phyloP scores from a whole-genome alignment of 2,329 filamentous ascomycete species.

The Coniochaeta sp. region DNA sequence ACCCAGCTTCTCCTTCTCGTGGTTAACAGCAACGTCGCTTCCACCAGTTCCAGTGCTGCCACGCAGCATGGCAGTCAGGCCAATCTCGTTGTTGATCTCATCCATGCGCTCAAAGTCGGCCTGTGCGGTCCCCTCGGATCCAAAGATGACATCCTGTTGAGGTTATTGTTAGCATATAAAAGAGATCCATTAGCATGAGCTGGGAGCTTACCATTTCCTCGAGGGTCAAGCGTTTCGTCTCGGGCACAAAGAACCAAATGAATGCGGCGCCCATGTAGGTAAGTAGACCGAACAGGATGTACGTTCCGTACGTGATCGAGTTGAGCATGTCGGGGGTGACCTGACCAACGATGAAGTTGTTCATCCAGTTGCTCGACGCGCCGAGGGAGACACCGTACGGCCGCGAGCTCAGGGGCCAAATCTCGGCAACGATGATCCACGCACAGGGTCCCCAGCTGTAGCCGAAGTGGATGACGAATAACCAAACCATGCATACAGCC shows the following conservation, averaged over 20 bases:
- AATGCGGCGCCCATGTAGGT: slow-evolving; percentile 55
- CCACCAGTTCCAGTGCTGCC: slow-evolving; percentile 11
- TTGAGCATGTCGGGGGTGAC: slow-evolving; percentile 62
- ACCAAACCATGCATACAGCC: slow-evolving; percentile 59
- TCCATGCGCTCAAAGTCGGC: slow-evolving; percentile 64
- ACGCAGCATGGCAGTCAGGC: slow-evolving; percentile 38
- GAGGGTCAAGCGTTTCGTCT: slow-evolving; percentile 55
- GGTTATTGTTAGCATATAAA: background rate
- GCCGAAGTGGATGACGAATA: slow-evolving; percentile 68
- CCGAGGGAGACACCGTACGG: slow-evolving; percentile 65
- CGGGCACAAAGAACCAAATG: slow-evolving; percentile 57
- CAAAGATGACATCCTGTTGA: slow-evolving; percentile 55
- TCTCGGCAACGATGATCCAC: slow-evolving; percentile 69
- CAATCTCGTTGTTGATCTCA: slow-evolving; percentile 65
- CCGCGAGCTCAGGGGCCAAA: slow-evolving; percentile 64
- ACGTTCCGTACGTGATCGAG: slow-evolving; percentile 60
- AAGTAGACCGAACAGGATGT: slow-evolving; percentile 61
- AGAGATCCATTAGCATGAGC: background rate
- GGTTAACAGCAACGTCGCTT: slow-evolving; percentile 12
- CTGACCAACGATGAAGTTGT: slow-evolving; percentile 58
- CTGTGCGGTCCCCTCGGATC: slow-evolving; percentile 56
- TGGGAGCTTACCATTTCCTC: slow-evolving; percentile 49
- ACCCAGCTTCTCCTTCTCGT: slow-evolving; percentile 14
- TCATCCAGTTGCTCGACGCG: slow-evolving; percentile 58
- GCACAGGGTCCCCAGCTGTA: slow-evolving; percentile 67